Conservation (phyloP, 306 rosid genomes). For the Mucuna pruriens region DNA sequence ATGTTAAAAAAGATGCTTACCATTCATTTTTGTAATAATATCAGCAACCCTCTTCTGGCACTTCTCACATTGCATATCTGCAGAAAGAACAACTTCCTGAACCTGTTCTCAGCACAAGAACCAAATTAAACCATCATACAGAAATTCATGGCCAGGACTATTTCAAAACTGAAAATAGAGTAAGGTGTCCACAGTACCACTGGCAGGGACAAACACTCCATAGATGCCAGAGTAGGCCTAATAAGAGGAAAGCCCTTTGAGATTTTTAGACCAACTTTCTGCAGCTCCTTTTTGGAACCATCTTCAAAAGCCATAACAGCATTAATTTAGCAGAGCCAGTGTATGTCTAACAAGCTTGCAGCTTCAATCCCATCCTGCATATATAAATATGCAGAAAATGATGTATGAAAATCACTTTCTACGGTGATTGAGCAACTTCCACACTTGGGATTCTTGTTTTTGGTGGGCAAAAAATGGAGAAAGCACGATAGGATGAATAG, state of each 20-base stretch:
- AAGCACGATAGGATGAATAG: conserved; percentile 10
- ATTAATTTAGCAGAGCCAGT: not conserved
- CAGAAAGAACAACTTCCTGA: conserved; percentile 79
- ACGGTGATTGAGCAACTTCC: conserved; percentile 49
- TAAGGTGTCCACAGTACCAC: conserved; percentile 37
- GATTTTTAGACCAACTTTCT: conserved; percentile 44
- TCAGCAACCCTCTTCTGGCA: conserved; percentile 86
- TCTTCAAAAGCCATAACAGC: conserved; percentile 52
- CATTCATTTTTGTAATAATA: conserved; percentile 69
- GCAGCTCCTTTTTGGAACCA: conserved; percentile 42
- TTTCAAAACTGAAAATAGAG: not conserved
- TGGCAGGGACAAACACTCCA: conserved; percentile 73
- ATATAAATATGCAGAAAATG: conserved; percentile 42
- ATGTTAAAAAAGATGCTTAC: conserved; percentile 44
- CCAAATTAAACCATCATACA: not conserved
- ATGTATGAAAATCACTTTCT: conserved; percentile 41
- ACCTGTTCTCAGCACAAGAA: conserved; percentile 50
- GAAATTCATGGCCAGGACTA: not conserved
- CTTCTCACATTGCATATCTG: conserved; percentile 69
- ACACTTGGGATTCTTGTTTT: conserved; percentile 40
- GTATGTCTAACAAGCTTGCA: conserved; percentile 29
- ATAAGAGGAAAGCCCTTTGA: conserved; percentile 51
- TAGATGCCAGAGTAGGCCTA: conserved; percentile 64
- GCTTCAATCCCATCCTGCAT: conserved; percentile 44
- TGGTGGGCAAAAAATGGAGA: conserved; percentile 38